Conservation (phyloP, 2,329 filamentous ascomycete genomes). For the Incumbomyces lentus region DNA sequence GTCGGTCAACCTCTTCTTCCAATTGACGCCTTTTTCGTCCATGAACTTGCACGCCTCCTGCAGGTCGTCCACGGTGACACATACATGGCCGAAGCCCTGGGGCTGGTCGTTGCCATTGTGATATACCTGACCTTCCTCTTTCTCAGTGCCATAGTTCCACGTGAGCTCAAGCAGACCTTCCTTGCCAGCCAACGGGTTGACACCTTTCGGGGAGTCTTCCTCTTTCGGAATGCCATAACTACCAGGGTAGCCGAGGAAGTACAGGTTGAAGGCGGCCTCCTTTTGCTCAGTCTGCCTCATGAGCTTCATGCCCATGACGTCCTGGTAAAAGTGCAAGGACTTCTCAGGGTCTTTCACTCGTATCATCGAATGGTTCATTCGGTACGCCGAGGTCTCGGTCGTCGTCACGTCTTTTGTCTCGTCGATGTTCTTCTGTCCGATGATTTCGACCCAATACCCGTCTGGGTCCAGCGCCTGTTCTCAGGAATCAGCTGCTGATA, state of each 20-base stretch:
- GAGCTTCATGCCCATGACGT: constrained; percentile 79
- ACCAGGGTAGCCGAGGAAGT: constrained; percentile 75
- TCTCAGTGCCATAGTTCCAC: constrained; percentile 69
- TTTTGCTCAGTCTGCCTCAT: constrained; percentile 61
- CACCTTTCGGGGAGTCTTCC: constrained; percentile 40
- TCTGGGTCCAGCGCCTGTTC: constrained; percentile 60
- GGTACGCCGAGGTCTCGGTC: constrained; percentile 67
- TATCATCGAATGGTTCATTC: constrained; percentile 64
- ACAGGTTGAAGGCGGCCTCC: constrained; percentile 71
- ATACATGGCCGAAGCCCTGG: constrained; percentile 90
- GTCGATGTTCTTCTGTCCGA: constrained; percentile 58
- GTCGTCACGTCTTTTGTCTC: constrained; percentile 60
- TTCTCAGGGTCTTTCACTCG: constrained; percentile 73
- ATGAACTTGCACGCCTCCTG: constrained; percentile 78
- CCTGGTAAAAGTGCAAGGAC: constrained; percentile 70
- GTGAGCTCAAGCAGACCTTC: constrained; percentile 87
- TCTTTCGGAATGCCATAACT: constrained; percentile 44
- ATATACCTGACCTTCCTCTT: constrained; percentile 69
- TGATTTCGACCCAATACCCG: constrained; percentile 56
- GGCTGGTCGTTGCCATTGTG: constrained; percentile 87
- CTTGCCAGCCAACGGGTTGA: constrained; percentile 52
- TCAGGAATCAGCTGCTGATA: too few species aligned
- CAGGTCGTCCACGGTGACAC: constrained; percentile 77
- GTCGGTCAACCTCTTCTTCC: constrained; percentile 92
- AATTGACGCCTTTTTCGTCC: constrained; percentile 68